A percentile compares a stretch with the other conserved stretches of the same genome.
Conservation (phyloP, 2,329 filamentous ascomycete species). For the Pyricularia grisea region DNA sequence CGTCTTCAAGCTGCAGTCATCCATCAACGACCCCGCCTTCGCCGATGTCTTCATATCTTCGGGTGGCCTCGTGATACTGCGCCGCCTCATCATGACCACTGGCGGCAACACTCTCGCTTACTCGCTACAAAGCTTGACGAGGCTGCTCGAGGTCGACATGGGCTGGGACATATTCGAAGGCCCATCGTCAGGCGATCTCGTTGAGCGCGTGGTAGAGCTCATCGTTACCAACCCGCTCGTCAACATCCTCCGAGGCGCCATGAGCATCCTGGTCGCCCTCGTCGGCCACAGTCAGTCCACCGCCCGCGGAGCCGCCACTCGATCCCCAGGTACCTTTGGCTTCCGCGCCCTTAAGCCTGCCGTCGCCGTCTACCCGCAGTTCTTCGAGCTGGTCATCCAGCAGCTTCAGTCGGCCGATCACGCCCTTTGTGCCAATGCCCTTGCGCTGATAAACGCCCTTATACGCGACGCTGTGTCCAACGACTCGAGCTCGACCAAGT, state of each 20-base stretch:
- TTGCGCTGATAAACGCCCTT: conserved; percentile 91
- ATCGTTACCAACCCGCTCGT: conserved; percentile 93
- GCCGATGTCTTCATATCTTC: conserved; percentile 93
- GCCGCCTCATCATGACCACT: conserved; percentile 73
- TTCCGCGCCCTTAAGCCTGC: conserved; percentile 89
- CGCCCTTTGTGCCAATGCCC: conserved; percentile 85
- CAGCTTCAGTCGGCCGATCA: conserved; percentile 92
- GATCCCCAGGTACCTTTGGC: conserved; percentile 58
- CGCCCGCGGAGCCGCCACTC: conserved; percentile 19
- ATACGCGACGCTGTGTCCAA: conserved; percentile 84
- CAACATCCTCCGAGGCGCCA: conserved; percentile 92
- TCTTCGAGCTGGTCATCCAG: conserved; percentile 87
- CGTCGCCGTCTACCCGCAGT: conserved; percentile 83
- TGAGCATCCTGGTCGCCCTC: conserved; percentile 91
- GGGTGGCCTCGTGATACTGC: conserved; percentile 72
- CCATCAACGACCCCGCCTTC: conserved; percentile 92
- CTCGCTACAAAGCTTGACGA: conserved; percentile 78
- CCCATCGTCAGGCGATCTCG: conserved; percentile 52
- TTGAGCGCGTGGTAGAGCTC: conserved; percentile 74
- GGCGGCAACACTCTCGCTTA: conserved; percentile 94
- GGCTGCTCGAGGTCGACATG: conserved; percentile 90
- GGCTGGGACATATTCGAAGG: conserved; percentile 85
- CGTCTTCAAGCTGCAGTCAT: conserved; percentile 92
- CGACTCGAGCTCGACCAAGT: conserved; percentile 40
- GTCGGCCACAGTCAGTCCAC: conserved; percentile 72